phyloP scores from a whole-genome alignment of 108 stramenopile species.

The Asterionellopsis glacialis region DNA sequence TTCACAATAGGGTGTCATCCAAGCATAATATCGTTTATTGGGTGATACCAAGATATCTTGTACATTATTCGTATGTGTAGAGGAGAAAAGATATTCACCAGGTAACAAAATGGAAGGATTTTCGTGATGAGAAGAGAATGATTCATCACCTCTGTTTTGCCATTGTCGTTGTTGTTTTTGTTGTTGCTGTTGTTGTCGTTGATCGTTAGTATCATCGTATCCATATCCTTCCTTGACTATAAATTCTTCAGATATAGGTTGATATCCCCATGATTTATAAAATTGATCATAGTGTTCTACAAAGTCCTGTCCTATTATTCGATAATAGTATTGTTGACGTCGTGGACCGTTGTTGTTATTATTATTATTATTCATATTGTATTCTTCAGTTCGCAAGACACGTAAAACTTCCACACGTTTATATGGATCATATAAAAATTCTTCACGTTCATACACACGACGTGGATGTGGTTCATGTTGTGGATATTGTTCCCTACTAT shows the following conservation, averaged over 20 bases:
- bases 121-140: too few species aligned
- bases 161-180: constrained; percentile 5
- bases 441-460: constrained; percentile 10
- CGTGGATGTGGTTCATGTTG: constrained; percentile 12
- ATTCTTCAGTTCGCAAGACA: constrained; percentile 40
- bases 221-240: constrained; percentile 59
- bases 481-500: constrained; percentile 7
- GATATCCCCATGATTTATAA: constrained; percentile 25
- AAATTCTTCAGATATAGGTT: constrained; percentile 58
- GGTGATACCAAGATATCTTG: constrained; percentile 40
- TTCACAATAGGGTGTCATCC: constrained; percentile 56
- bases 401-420: constrained; percentile 24
- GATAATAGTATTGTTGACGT: constrained; percentile 27
- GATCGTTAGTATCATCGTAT: too few species aligned
- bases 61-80: too few species aligned
- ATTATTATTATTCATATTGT: not conserved
- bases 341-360: constrained; percentile 16
- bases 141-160: not conserved
- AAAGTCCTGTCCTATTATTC: constrained; percentile 51
- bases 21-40: constrained; percentile 55
- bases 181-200: constrained; percentile 3
- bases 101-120: too few species aligned
- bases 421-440: constrained; percentile 20
- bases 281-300: constrained; percentile 45
- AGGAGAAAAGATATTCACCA: constrained; percentile 10